Base-by-base conservation (phyloP, 306 rosid genomes). In the Gynostemma pentaphyllum region DNA sequence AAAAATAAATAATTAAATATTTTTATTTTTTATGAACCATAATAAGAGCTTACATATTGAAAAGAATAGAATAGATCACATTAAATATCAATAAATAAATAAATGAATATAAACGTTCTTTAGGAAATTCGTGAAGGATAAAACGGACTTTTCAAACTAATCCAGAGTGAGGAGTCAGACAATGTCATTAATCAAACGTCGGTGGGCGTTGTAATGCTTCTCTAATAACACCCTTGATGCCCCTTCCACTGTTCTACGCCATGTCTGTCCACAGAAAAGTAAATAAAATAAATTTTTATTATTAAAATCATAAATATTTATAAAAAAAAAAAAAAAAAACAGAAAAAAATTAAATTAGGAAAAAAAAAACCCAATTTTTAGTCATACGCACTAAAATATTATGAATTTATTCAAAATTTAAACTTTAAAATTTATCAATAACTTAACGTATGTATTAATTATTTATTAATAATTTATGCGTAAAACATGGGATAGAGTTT, bases 221-320 rank as follows among this genome's bases (percentile, higher is more conserved):
- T 88, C 98, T 63, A 83, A 76, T 70, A 92, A 83, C 47, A 84
- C 81, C 76, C 79, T 86, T 40, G 96, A 92, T 16, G 95, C 95
- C 24, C 92, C 90, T 75, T 88, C 85, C 5, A 86, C 77, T 16
- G 95, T 82, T 78, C 79, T 84, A 45, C 83, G 82, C 98, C 96
- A 92, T 48, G 92, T 80, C 98, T 88, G 78, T 78, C 64, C 28
- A 50, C 32, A 13, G 15, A 36, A 29, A 52, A 67, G n/a, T n/a
- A 70, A 23, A 4, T 7, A 8, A 47, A 1, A 11, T 16, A 16
- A 47, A 18, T 18, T 6, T 7, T 47, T 1, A 23, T 21, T 15
- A 18, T 16, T 1, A 16, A 46, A 5, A n/a, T n/a, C n/a, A n/a
- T 16, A 46, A 46, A 46, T 46, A 46, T 46, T 46, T 15, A 45